Percentiles rank a stretch among this genome's conserved stretches.
Evolutionary conservation across 495 filamentous ascomycete genomes (phyloP).

Genomic region (Barbatosphaeria neglecta): DNA sequence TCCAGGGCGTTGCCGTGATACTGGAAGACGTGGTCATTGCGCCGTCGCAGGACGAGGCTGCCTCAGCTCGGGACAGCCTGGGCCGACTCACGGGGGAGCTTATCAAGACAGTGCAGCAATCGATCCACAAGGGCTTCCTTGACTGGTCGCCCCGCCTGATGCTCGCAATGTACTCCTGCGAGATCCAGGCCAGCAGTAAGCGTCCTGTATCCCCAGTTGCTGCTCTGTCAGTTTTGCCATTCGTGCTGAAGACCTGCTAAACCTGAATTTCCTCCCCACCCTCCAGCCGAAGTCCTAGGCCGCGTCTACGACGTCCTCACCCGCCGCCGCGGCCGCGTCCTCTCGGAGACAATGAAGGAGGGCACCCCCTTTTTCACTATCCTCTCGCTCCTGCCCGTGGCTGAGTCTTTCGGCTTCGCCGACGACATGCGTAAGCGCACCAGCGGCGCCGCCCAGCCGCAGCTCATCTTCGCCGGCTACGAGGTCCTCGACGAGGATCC

Average conservation of each 20-base stretch:
- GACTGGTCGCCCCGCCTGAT: constrained; percentile 92
- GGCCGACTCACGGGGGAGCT: constrained; percentile 81
- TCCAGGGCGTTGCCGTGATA: constrained; percentile 88
- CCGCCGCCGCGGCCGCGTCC: constrained; percentile 77
- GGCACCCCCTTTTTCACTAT: constrained; percentile 96
- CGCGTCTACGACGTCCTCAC: constrained; percentile 90
- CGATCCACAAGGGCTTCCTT: constrained; percentile 78
- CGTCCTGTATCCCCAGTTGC: constrained; percentile 5
- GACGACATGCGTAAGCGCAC: constrained; percentile 95
- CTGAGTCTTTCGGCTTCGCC: constrained; percentile 88
- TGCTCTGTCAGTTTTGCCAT: too few species aligned
- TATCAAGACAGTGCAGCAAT: constrained; percentile 73
- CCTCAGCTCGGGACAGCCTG: constrained; percentile 51
- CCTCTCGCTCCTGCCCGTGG: constrained; percentile 71
- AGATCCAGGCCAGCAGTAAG: constrained; percentile 90
- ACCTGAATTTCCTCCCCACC: not conserved
- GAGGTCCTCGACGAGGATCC: constrained; percentile 88
- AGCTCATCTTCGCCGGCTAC: constrained; percentile 86
- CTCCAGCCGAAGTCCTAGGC: constrained; percentile 76
- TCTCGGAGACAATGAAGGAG: constrained; percentile 84
- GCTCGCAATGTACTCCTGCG: constrained; percentile 96
- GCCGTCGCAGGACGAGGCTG: constrained; percentile 41
- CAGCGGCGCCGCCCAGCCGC: constrained; percentile 78
- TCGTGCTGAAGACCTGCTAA: too few species aligned
- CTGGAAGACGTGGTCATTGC: constrained; percentile 64